phyloP scores from a whole-genome alignment of 352 stramenopile genomes.

The Globisporangium takayamanum region DNA sequence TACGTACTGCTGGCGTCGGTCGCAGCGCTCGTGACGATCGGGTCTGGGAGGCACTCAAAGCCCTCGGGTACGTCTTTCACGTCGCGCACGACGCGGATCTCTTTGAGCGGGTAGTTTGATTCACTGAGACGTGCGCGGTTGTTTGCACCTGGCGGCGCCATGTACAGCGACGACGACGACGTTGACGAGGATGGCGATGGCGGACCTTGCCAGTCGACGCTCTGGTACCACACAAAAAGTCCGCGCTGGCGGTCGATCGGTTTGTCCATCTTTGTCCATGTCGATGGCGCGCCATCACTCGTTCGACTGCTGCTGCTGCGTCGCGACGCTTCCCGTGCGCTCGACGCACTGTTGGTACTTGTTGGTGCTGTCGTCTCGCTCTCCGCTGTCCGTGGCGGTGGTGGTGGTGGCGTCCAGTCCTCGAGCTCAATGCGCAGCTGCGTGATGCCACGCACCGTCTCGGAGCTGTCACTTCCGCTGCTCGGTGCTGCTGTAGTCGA shows the following conservation, averaged over 20 bases:
- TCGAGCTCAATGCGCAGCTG: constrained; percentile 43
- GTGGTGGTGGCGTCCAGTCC: constrained; percentile 14
- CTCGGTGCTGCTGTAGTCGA: not conserved
- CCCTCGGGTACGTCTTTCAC: constrained; percentile 59
- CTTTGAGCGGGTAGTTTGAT: constrained; percentile 48
- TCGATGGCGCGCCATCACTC: not conserved
- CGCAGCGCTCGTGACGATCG: constrained; percentile 29
- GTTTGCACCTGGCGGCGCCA: constrained; percentile 1
- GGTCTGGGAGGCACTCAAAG: constrained; percentile 47
- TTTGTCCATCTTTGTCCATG: constrained; percentile 71
- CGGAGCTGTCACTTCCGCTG: not conserved
- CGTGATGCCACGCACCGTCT: constrained; percentile 29
- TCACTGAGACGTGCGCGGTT: not conserved
- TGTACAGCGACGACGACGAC: constrained; percentile 3
- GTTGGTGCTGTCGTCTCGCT: too few species aligned
- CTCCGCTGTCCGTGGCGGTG: not conserved
- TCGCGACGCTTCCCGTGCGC: not conserved
- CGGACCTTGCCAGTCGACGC: constrained; percentile 20
- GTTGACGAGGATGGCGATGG: constrained; percentile 9
- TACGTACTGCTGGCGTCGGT: constrained; percentile 26
- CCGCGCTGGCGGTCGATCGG: constrained; percentile 51
- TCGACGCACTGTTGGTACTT: not conserved
- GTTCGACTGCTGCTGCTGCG: constrained; percentile 5
- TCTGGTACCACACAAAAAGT: constrained; percentile 63
- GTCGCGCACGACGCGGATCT: constrained; percentile 70